Percentiles rank a stretch among this genome's conserved stretches.
phyloP scores from a whole-genome alignment of 768 basidiomycete genomes.

The Cystobasidium ongulense region DNA sequence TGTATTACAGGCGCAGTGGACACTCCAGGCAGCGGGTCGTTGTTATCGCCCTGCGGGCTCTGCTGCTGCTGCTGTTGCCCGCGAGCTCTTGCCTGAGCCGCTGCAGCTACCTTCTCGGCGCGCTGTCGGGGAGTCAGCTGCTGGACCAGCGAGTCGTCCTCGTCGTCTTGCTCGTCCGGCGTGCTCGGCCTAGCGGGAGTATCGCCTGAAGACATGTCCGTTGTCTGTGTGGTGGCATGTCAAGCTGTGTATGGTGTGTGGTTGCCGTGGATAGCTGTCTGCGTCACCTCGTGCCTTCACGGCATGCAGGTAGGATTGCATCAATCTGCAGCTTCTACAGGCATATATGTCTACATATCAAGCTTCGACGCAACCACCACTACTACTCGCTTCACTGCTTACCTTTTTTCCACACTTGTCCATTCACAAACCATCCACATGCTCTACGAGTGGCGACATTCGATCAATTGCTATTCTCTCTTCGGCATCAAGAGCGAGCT shows the following conservation, averaged over 20 bases:
- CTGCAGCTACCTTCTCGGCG: conserved; percentile 21
- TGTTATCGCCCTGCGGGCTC: not conserved
- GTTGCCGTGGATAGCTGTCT: too few species aligned
- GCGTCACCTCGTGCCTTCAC: too few species aligned
- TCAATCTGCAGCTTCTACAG: too few species aligned
- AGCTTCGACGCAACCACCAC: too few species aligned
- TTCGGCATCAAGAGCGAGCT: not conserved
- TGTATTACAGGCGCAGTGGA: not conserved
- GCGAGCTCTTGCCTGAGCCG: conserved; percentile 4
- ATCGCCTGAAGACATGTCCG: not conserved
- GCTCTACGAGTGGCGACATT: too few species aligned
- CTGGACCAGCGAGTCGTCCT: not conserved
- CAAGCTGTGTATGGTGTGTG: not conserved
- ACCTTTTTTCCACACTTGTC: too few species aligned
- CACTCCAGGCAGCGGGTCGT: not conserved
- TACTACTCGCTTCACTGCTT: too few species aligned
- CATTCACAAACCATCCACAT: too few species aligned
- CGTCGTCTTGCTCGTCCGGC: conserved; percentile 22
- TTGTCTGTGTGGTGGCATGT: not conserved
- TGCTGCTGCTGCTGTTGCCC: conserved; percentile 1
- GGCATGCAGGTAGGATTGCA: too few species aligned
- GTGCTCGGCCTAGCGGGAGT: not conserved
- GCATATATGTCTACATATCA: too few species aligned
- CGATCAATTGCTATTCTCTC: not conserved
- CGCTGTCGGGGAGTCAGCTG: conserved; percentile 4